Evolutionary conservation across 306 rosid species (phyloP), one percentile per base, ranked within the genome.

Genomic region (Prunus mira): DNA sequence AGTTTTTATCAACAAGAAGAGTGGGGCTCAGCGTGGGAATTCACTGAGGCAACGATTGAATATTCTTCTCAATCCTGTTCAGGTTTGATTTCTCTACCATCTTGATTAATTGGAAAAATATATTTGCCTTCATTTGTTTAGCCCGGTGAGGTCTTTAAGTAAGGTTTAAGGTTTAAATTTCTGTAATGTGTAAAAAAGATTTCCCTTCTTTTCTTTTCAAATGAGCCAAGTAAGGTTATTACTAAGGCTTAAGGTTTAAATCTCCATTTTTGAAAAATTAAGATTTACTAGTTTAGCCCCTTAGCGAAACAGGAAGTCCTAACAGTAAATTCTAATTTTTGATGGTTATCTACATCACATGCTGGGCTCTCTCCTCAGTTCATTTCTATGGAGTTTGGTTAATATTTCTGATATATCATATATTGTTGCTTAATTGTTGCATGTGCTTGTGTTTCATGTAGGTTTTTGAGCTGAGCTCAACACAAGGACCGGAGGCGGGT

Each of bases 21-120:
- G 99, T 87, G 99, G 99, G 57, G 99, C 99, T 69, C 99, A 93
- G 60, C 97, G 92, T 76, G 99, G 99, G 81, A 91, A 93, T 86
- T 91, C 96, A 28, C 89, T 96, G 75, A 89, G 89, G 83, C 81
- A 74, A 73, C 98, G 99, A 20, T 78, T 96, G 74, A 91, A 92
- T 83, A 84, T 86, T 62, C 99, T 96, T 74, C 83, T 96, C 78
- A 96, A 93, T 79, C 97, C 99, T 63, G 84, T 86, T 67, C 99
- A 96, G 98, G 99, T 96, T 76, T 77, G 84, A 79, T 84, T 80
- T 78, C 82, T 79, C 68, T 75, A 71, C 75, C 51, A 79, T 78
- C 69, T 34, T 65, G 50, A 63, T 12, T 32, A 3, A 25, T 3
- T 63, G 67, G 67, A 38, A 65, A 28, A 60, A 62, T 6, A 22